These are phyloP conservation scores for Verbena officinalis DNA, from an alignment of 257 asterid species.

Conservation along the genomic window DNA sequence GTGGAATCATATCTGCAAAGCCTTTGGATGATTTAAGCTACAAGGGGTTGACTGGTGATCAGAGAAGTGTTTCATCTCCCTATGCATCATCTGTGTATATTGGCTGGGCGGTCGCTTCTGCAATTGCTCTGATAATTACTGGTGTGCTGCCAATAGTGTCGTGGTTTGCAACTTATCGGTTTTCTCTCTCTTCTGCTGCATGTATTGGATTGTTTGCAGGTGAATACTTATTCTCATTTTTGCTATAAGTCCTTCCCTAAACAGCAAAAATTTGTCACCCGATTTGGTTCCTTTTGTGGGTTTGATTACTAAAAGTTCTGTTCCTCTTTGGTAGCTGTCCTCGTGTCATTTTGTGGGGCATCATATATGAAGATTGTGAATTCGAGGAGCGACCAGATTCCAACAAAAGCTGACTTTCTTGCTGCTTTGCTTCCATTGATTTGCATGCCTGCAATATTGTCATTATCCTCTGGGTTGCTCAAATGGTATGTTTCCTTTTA, in stretches of 20 bases:
- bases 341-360: slow-evolving; percentile 89
- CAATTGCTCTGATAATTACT: slow-evolving; percentile 75
- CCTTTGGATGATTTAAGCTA: slow-evolving; percentile 91
- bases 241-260: slow-evolving; percentile 18
- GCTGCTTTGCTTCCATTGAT: slow-evolving; percentile 95
- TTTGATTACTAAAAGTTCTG: slow-evolving; percentile 31
- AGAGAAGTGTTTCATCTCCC: slow-evolving; percentile 74
- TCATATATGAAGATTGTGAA: slow-evolving; percentile 79
- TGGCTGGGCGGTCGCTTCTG: slow-evolving; percentile 98
- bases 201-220: slow-evolving; percentile 92
- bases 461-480: slow-evolving; percentile 82
- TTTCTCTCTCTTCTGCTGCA: slow-evolving; percentile 87
- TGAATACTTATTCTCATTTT: slow-evolving; percentile 32
- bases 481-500: slow-evolving; percentile 72
- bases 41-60: slow-evolving; percentile 74
- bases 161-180: slow-evolving; percentile 96
- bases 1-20: slow-evolving; percentile 91
- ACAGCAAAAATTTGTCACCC: slow-evolving; percentile 3
- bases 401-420: slow-evolving; percentile 84
- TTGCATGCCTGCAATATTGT: slow-evolving; percentile 89
- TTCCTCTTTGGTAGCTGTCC: slow-evolving; percentile 59
- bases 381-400: slow-evolving; percentile 80
- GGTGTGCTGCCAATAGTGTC: slow-evolving; percentile 94
- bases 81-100: slow-evolving; percentile 87
- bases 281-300: slow-evolving; percentile 13